Evolutionary conservation across 2,329 filamentous ascomycete genomes (phyloP), one percentile per base, ranked within the genome.

Genomic region (Boeremia exigua): DNA sequence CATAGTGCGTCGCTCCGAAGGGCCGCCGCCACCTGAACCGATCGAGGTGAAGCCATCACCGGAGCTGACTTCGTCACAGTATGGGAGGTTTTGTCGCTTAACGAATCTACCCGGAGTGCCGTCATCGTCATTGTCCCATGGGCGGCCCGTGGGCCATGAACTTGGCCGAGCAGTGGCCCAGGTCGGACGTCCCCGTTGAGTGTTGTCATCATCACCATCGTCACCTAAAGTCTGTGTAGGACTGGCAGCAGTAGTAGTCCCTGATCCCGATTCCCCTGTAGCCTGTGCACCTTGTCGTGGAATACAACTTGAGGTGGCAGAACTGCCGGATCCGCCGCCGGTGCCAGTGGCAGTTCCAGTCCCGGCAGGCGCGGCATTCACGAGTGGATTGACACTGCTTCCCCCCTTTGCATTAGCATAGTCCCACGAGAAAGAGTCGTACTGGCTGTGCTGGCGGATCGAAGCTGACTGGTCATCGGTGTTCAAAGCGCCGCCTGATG

Each of bases 351-450:
- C 63, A 38, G 53, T 62, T 9, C 57, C 62, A 29, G 63, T 66
- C 14, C 53, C 60, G 10, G 68, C 65, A 7, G 70, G 54, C 1
- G 62, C 54, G 19, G 67, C 50, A 40, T 60, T 64, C 27, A 76
- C 38, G 43, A 81, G 77, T 3, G 79, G 79, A 50, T 81, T 81
- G 17, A 72, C 70, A 39, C 72, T 75, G 50, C 65, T 78, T 15
- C 83, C 82, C 15, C 83, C 83, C 36, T 78, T 80, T 8, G 82
- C 84, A 38, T 68, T 64, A 39, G 78, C 73, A 25, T 85, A 75
- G 55, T 82, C 74, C 67, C 84, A 78, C 8, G 61, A 70, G 59
- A 84, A 82, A 1, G 62, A 76, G 15, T 59, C 67, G 1, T 75
- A 62, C 27, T 55, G 61, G 47, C 77, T 76, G 61, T 86, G 84